Evolutionary conservation across 2,329 filamentous ascomycete genomes (phyloP).

Genomic region (Xylaria sp.): DNA sequence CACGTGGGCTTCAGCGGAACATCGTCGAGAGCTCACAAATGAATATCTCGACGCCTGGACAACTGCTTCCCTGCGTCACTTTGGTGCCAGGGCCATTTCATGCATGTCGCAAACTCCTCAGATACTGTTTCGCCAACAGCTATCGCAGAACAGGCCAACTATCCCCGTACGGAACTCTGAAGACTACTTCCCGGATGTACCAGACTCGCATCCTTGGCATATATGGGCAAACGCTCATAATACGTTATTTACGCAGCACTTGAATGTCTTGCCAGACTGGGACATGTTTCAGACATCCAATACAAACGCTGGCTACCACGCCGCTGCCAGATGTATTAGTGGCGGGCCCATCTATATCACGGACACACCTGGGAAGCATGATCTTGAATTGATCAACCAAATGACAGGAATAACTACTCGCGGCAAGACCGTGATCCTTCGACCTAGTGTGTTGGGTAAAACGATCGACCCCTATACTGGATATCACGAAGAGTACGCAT

Average conservation of each 20-base stretch:
- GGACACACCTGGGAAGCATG: slow-evolving; percentile 82
- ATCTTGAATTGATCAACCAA: slow-evolving; percentile 74
- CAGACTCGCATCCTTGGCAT: slow-evolving; percentile 88
- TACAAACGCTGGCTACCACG: slow-evolving; percentile 81
- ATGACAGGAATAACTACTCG: slow-evolving; percentile 78
- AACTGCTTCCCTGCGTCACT: slow-evolving; percentile 76
- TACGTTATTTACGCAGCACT: slow-evolving; percentile 76
- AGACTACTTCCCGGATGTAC: slow-evolving; percentile 87
- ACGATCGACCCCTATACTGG: slow-evolving; percentile 74
- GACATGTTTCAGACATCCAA: slow-evolving; percentile 72
- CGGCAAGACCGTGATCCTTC: slow-evolving; percentile 78
- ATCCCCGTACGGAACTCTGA: slow-evolving; percentile 84
- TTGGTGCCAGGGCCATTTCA: slow-evolving; percentile 78
- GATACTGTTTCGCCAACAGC: slow-evolving; percentile 82
- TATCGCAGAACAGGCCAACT: slow-evolving; percentile 75
- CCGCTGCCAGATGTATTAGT: slow-evolving; percentile 84
- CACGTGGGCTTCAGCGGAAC: slow-evolving; percentile 68
- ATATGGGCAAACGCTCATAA: slow-evolving; percentile 95
- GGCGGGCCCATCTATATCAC: slow-evolving; percentile 96
- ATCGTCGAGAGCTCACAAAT: slow-evolving; percentile 73
- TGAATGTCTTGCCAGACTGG: slow-evolving; percentile 87
- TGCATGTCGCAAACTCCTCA: slow-evolving; percentile 95
- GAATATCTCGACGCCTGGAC: slow-evolving; percentile 88
- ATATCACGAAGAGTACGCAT: slow-evolving; percentile 67
- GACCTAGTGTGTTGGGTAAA: slow-evolving; percentile 76